Percentiles rank a stretch among this genome's conserved stretches.
Conservation (phyloP, 768 basidiomycete genomes). For the Leccinum uliginosum region DNA sequence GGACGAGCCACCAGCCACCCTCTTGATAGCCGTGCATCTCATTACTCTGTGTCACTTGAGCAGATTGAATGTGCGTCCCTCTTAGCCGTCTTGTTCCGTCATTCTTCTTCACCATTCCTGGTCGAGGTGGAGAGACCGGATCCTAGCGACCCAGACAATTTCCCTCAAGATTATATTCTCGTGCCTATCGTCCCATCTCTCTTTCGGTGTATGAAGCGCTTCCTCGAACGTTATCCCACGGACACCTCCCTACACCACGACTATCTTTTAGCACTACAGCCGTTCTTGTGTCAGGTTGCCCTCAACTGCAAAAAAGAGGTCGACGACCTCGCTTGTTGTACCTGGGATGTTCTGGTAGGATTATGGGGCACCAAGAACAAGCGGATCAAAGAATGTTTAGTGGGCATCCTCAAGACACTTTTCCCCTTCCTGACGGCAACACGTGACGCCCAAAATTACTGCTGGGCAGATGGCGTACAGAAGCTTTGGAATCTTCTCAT, state of each 20-base stretch:
- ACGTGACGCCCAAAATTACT: slow-evolving; percentile 28
- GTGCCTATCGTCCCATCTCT: slow-evolving; percentile 39
- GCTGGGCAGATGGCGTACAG: slow-evolving; percentile 45
- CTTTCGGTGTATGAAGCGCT: slow-evolving; percentile 54
- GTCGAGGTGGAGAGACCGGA: slow-evolving; percentile 31
- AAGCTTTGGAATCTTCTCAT: slow-evolving; percentile 54
- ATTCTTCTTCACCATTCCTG: slow-evolving; percentile 56
- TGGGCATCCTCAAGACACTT: slow-evolving; percentile 66
- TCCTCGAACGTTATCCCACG: slow-evolving; percentile 59
- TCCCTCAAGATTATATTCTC: slow-evolving; percentile 25
- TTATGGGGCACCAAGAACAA: slow-evolving; percentile 82
- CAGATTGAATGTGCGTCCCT: slow-evolving; percentile 71
- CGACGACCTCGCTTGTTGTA: slow-evolving; percentile 50
- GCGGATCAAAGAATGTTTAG: slow-evolving; percentile 70
- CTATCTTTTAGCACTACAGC: slow-evolving; percentile 64
- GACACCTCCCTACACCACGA: slow-evolving; percentile 81
- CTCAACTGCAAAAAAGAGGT: slow-evolving; percentile 66
- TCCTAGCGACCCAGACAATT: slow-evolving; percentile 25
- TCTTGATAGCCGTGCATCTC: slow-evolving; percentile 20
- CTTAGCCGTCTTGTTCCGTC: slow-evolving; percentile 55
- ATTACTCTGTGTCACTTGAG: slow-evolving; percentile 42
- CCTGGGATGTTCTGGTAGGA: slow-evolving; percentile 61
- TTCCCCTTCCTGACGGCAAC: slow-evolving; percentile 63
- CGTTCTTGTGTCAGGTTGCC: slow-evolving; percentile 69
- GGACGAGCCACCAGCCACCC: slow-evolving; percentile 16